Evolutionary conservation across 2,329 filamentous ascomycete genomes (phyloP), one percentile per base, ranked within the genome.

Genomic region (Ploettnerulaceae sp.): DNA sequence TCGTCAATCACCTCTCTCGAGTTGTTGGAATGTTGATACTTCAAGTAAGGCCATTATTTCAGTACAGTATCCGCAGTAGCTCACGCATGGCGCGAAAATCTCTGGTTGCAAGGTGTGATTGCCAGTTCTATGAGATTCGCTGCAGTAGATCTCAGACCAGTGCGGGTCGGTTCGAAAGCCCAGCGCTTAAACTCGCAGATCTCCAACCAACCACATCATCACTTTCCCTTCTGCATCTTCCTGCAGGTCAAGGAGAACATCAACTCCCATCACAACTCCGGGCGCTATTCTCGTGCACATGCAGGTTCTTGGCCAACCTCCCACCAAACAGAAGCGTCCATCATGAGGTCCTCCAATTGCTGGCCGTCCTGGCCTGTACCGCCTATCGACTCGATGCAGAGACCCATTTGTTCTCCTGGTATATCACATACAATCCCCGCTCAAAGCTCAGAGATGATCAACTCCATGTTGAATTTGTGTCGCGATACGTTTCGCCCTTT

Each of bases 401-500:
- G 18, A 24, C 36, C 17, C 18, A 38, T 26, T 12, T 9, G 25
- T 26, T 12, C 44, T 39, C 32, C 36, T 36, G 43, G 35, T 57
- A 59, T 61, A 59, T 61, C 53, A 57, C 56, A 47, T 42, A 45
- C 38, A 51, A 32, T 48, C 49, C 52, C 55, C 57, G 47, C 49
- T 41, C 36, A 28, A 15, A 41, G 28, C 21, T 37, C 38, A 21
- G 34, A 52, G 48, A 47, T 21, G 20, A 28, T 44, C 47, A 45
- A 38, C 48, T 57, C 54, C 56, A 57, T 57, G 52, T 48, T 50
- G 28, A 32, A n/a, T 52, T 49, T 60, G 57, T 52, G 49, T 61
- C 57, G 54, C 50, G 39, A 55, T 45, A 58, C 52, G 58, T 62
- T 62, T 61, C 60, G 58, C 41, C 50, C 35, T 45, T 48, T 45